A percentile compares a stretch with the other conserved stretches of the same genome.
Conservation (phyloP, 2,329 filamentous ascomycete species). For the Botrytis fragariae region DNA sequence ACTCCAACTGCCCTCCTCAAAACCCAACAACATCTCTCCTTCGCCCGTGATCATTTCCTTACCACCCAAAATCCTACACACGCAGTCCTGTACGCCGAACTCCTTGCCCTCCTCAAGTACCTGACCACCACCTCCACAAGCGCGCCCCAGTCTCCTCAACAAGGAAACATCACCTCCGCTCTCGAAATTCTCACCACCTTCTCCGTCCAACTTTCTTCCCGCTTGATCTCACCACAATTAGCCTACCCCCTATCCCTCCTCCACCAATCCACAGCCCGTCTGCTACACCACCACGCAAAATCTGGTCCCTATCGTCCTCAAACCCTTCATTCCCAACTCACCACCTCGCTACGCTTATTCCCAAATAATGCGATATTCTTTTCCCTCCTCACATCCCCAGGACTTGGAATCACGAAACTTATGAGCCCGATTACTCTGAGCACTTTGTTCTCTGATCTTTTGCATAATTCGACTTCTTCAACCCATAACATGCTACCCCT, state of each 20-base stretch:
- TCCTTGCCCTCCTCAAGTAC: conserved; percentile 66
- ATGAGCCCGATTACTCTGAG: neutral
- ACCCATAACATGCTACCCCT: conserved; percentile 44
- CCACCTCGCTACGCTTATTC: conserved; percentile 60
- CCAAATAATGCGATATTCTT: conserved; percentile 77
- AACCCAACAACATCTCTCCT: conserved; percentile 51
- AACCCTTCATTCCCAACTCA: conserved; percentile 61
- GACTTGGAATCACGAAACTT: neutral
- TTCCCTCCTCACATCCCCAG: conserved; percentile 54
- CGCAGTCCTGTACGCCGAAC: conserved; percentile 58
- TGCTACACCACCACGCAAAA: conserved; percentile 65
- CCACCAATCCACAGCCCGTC: conserved; percentile 63
- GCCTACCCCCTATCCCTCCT: conserved; percentile 57
- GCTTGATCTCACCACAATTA: conserved; percentile 32
- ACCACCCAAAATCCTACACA: conserved; percentile 48
- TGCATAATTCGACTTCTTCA: neutral
- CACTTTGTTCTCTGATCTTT: conserved; percentile 1
- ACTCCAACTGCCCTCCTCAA: conserved; percentile 47
- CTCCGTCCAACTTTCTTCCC: conserved; percentile 45
- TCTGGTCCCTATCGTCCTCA: conserved; percentile 64
- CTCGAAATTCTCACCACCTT: conserved; percentile 44
- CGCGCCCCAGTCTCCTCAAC: conserved; percentile 47
- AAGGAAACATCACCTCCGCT: conserved; percentile 56
- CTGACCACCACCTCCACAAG: conserved; percentile 42
- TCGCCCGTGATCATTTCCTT: conserved; percentile 55